Percentiles rank a stretch among this genome's conserved stretches.
phyloP scores from a whole-genome alignment of 1,139 yeast species.

The Pichia sp. region DNA sequence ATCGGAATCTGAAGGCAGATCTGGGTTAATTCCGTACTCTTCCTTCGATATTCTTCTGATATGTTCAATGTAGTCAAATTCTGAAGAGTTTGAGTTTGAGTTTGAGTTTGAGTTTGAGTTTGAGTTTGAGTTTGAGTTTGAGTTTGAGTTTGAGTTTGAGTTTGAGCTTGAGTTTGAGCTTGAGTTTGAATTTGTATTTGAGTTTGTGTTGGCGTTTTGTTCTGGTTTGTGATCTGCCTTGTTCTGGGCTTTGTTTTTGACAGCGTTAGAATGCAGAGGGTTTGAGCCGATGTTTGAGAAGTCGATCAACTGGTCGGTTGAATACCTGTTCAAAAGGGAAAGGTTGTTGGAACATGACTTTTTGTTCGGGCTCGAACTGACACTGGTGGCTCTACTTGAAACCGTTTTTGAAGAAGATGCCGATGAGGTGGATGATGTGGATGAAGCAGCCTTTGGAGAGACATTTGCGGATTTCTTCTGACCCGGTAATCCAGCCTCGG shows the following conservation, averaged over 20 bases:
- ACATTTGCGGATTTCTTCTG: not conserved
- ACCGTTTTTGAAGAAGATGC: not conserved
- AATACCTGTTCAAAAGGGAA: constrained; percentile 21
- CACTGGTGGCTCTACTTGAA: not conserved
- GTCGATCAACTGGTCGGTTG: constrained; percentile 14
- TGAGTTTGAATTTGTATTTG: not conserved
- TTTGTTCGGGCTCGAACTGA: constrained; percentile 3
- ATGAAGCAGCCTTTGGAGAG: not conserved
- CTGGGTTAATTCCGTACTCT: constrained; percentile 29
- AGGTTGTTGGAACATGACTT: constrained; percentile 7
- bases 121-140: not conserved
- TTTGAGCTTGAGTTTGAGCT: constrained; percentile 6
- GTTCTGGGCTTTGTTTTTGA: not conserved
- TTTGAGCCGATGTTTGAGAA: not conserved
- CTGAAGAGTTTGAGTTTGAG: constrained; percentile 16
- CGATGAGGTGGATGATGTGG: not conserved
- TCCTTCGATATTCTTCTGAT: constrained; percentile 33
- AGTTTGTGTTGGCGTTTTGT: not conserved
- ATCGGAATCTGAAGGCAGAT: constrained; percentile 11
- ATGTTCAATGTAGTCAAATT: constrained; percentile 35
- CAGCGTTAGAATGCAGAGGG: not conserved
- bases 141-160: not conserved
- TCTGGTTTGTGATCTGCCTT: not conserved
- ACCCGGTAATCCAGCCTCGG: too few relatives aligned
- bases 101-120: not conserved